These are phyloP conservation scores for Scleroderma bovista DNA, from an alignment of 768 basidiomycete genomes.

Conservation along the genomic window DNA sequence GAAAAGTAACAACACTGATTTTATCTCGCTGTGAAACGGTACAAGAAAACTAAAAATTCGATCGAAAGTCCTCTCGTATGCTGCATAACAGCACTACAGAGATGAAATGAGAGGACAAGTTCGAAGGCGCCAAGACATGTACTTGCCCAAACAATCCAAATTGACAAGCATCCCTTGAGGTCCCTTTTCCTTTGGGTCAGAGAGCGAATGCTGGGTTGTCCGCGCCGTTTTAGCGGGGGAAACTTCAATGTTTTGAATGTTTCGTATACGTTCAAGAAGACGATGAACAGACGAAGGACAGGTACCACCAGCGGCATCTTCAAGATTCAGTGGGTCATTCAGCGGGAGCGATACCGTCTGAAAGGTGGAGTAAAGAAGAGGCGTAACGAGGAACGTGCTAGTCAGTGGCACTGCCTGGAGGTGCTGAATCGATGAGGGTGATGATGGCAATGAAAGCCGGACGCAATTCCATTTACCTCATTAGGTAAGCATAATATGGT, in stretches of 20 bases:
- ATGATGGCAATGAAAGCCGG: constrained; percentile 1
- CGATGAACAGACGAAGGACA: constrained; percentile 59
- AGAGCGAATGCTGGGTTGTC: constrained; percentile 60
- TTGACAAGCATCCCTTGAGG: constrained; percentile 78
- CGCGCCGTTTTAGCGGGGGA: constrained; percentile 50
- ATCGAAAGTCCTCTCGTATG: constrained; percentile 66
- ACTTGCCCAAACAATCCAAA: constrained; percentile 83
- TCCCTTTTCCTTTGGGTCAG: constrained; percentile 73
- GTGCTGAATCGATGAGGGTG: constrained; percentile 15
- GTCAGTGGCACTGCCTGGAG: constrained; percentile 3
- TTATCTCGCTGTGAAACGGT: constrained; percentile 83
- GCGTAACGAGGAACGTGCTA: constrained; percentile 4
- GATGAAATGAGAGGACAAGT: constrained; percentile 9
- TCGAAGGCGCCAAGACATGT: constrained; percentile 4
- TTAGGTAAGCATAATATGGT: constrained; percentile 15
- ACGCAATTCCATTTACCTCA: constrained; percentile 1
- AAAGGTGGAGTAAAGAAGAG: not conserved
- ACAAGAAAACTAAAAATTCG: constrained; percentile 61
- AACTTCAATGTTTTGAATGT: constrained; percentile 78
- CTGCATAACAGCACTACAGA: constrained; percentile 57
- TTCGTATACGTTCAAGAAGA: constrained; percentile 77
- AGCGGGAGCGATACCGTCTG: not conserved
- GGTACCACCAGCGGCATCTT: constrained; percentile 67
- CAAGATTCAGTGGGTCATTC: constrained; percentile 6
- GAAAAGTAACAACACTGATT: constrained; percentile 66